phyloP scores from a whole-genome alignment of 2,329 filamentous ascomycete genomes.

The Xylaria sp. region DNA sequence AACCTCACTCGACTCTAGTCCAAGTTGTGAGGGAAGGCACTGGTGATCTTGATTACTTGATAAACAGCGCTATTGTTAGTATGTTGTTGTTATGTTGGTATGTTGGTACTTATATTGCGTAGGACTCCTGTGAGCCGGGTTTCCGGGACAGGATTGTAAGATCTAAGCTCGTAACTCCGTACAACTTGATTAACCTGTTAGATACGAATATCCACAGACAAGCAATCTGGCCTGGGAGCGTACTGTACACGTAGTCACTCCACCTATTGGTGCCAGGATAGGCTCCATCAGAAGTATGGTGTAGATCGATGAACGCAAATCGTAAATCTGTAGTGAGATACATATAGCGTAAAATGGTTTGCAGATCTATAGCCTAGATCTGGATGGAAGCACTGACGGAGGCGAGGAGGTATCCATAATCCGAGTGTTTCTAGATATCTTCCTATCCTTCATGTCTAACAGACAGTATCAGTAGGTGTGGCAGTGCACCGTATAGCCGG shows the following conservation, averaged over 20 bases:
- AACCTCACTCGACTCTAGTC: not conserved
- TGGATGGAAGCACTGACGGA: not conserved
- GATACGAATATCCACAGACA: no score
- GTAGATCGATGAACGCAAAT: constrained; percentile 21
- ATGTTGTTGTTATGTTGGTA: not conserved
- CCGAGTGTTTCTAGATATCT: no score
- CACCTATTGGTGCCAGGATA: constrained; percentile 5
- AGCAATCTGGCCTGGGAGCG: no score
- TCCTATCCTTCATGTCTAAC: no score
- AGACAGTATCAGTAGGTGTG: not conserved
- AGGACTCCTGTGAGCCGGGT: not conserved
- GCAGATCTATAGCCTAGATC: not conserved
- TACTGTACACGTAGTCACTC: constrained; percentile 14
- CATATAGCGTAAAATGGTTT: constrained; percentile 22
- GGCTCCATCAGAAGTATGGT: not conserved
- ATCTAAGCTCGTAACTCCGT: not conserved
- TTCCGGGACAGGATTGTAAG: not conserved
- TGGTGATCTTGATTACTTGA: not conserved
- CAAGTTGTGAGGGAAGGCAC: not conserved
- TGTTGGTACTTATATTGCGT: not conserved
- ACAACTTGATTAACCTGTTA: not conserved
- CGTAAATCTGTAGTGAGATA: constrained; percentile 10
- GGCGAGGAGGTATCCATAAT: no score
- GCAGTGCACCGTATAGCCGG: not conserved
- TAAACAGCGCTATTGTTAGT: not conserved